Percentiles rank a stretch among this genome's conserved stretches.
These are phyloP conservation scores for Trichoderma sp. DNA, from an alignment of 2,329 filamentous ascomycete species.

Conservation along the genomic window DNA sequence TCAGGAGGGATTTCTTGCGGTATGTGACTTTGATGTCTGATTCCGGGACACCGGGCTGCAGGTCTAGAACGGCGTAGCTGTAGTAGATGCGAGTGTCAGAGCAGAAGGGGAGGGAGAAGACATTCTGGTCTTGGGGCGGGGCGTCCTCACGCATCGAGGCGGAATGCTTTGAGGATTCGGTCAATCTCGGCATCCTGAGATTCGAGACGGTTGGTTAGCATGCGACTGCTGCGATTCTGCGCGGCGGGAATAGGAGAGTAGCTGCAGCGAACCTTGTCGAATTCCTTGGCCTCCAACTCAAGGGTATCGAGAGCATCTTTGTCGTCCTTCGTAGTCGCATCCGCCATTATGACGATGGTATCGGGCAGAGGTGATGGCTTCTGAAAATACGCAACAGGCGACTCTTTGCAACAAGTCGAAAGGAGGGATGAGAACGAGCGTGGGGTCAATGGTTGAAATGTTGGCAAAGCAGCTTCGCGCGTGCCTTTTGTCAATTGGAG, in stretches of 20 bases:
- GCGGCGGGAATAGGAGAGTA: background rate
- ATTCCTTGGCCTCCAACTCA: conserved; percentile 82
- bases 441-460: background rate
- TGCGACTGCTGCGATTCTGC: no score
- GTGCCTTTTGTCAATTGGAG: conserved; percentile 9
- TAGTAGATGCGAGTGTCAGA: background rate
- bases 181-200: conserved; percentile 88
- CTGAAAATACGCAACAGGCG: background rate
- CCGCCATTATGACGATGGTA: conserved; percentile 33
- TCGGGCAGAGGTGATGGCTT: background rate
- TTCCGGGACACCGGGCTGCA: conserved; percentile 91
- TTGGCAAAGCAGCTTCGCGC: conserved; percentile 6
- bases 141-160: conserved; percentile 55
- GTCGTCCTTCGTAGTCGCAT: conserved; percentile 51
- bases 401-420: background rate
- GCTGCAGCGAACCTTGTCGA: conserved; percentile 65
- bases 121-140: background rate
- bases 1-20: conserved; percentile 96
- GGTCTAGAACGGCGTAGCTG: conserved; percentile 89
- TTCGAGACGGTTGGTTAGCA: conserved; percentile 21
- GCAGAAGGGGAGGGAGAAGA: background rate
- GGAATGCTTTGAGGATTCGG: conserved; percentile 87
- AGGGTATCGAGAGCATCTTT: conserved; percentile 76
- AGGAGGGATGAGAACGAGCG: background rate
- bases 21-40: conserved; percentile 94